phyloP scores from a whole-genome alignment of 2,329 filamentous ascomycete genomes.

The Aspergillus costaricaensis region DNA sequence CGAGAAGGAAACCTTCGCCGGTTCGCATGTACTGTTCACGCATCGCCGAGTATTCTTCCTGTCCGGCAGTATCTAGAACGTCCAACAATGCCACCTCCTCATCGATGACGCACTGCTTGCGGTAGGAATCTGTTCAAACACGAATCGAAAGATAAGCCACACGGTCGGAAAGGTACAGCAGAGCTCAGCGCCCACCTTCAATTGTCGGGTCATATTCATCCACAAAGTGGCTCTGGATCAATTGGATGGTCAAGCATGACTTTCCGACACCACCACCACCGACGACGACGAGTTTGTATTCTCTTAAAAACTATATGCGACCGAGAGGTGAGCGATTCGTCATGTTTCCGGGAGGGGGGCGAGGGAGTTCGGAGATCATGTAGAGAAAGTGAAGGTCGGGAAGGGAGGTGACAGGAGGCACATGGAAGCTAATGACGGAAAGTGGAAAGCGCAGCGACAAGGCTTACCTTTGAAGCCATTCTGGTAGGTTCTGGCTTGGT shows the following conservation, averaged over 20 bases:
- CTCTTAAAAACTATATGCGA: constrained; percentile 69
- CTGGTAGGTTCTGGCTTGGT: constrained; percentile 17
- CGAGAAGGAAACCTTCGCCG: constrained; percentile 93
- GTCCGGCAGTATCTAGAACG: constrained; percentile 95
- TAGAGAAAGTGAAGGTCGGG: constrained; percentile 2
- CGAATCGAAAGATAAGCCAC: constrained; percentile 18
- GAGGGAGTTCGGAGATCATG: constrained; percentile 1
- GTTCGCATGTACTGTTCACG: constrained; percentile 99
- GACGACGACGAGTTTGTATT: constrained; percentile 96
- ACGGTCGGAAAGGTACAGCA: constrained; percentile 18
- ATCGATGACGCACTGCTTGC: constrained; percentile 99
- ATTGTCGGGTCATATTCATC: constrained; percentile 99
- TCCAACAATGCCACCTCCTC: constrained; percentile 97
- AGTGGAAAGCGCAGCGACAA: constrained; percentile 6
- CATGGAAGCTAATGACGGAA: constrained; percentile 2
- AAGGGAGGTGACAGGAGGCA: constrained; percentile 12
- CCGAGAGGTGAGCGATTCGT: constrained; percentile 24
- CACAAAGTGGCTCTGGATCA: constrained; percentile 94
- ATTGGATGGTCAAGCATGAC: constrained; percentile 97
- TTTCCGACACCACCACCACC: constrained; percentile 98
- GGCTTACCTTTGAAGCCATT: constrained; percentile 36
- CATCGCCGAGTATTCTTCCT: constrained; percentile 99
- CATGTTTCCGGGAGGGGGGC: background rate
- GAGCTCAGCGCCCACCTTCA: constrained; percentile 65
- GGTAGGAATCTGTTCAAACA: constrained; percentile 78